These are phyloP conservation scores for Codiaeum variegatum DNA, from an alignment of 441 rosid genomes.

Conservation along the genomic window DNA sequence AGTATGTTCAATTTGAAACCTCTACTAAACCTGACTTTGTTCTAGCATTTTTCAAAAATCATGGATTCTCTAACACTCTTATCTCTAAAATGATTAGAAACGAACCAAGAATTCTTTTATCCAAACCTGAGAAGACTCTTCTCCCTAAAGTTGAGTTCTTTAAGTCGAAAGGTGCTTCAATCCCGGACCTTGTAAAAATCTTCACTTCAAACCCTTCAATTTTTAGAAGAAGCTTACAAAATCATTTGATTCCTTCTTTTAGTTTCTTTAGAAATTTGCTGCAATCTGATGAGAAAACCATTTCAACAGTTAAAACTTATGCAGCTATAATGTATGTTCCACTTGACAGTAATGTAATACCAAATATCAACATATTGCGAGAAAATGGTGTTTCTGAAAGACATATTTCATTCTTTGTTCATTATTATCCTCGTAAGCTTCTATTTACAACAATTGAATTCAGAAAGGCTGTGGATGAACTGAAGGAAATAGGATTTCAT, in stretches of 20 bases:
- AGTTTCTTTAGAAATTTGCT: background rate
- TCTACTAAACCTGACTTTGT: slow-evolving; percentile 14
- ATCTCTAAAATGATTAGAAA: slow-evolving; percentile 4
- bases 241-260: slow-evolving; percentile 5
- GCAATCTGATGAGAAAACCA: slow-evolving; percentile 5
- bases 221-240: background rate
- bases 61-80: slow-evolving; percentile 5
- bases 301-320: background rate
- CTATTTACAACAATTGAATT: background rate
- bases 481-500: slow-evolving; percentile 21
- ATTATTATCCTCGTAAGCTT: background rate
- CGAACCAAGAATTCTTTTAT: background rate
- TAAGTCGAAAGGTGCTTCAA: slow-evolving; percentile 14
- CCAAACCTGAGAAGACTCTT: slow-evolving; percentile 1
- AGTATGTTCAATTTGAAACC: background rate
- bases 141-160: slow-evolving; percentile 20
- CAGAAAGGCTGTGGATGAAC: background rate
- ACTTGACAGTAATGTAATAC: background rate
- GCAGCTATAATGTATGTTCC: background rate
- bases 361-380: background rate
- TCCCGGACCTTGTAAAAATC: slow-evolving; percentile 11
- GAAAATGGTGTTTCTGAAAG: slow-evolving; percentile 16
- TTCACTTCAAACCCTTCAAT: background rate
- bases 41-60: slow-evolving; percentile 10
- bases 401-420: background rate